A percentile compares a stretch with the other conserved stretches of the same genome.
phyloP scores from a whole-genome alignment of 352 stramenopile species.

The Globisporangium emineosum region DNA sequence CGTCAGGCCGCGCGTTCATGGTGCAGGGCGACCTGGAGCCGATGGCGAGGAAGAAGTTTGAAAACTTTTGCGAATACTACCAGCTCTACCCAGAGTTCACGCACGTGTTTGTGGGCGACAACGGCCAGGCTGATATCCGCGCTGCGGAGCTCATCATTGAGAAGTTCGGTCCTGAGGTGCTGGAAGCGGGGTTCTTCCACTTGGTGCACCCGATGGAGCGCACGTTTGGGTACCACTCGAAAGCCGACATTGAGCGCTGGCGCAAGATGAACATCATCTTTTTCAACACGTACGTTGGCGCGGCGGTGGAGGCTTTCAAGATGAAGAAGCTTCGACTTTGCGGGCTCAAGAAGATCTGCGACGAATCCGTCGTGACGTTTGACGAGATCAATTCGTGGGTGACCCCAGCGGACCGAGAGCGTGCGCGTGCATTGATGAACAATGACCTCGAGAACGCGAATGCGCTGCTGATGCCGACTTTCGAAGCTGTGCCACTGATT shows the following conservation, averaged over 20 bases:
- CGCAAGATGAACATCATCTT: constrained; percentile 89
- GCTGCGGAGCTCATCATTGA: constrained; percentile 88
- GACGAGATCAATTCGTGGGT: constrained; percentile 55
- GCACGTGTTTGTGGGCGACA: constrained; percentile 98
- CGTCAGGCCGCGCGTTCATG: constrained; percentile 94
- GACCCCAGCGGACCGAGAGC: constrained; percentile 56
- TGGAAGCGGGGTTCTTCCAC: constrained; percentile 90
- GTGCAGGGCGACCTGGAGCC: constrained; percentile 94
- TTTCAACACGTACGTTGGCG: constrained; percentile 89
- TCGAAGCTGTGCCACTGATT: constrained; percentile 33
- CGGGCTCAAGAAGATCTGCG: constrained; percentile 70
- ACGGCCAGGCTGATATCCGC: constrained; percentile 93
- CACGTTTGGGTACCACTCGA: constrained; percentile 79
- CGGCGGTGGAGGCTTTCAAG: constrained; percentile 68
- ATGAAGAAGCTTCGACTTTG: constrained; percentile 68
- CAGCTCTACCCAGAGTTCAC: constrained; percentile 98
- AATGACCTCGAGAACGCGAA: constrained; percentile 64
- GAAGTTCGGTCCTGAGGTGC: constrained; percentile 51
- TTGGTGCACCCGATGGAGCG: constrained; percentile 83
- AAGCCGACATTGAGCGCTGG: constrained; percentile 74
- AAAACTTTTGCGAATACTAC: constrained; percentile 92
- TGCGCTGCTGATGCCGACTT: constrained; percentile 35
- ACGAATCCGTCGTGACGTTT: constrained; percentile 50
- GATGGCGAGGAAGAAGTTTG: constrained; percentile 97
- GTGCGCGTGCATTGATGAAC: constrained; percentile 60